phyloP scores from a whole-genome alignment of 73 alveolate genomes.

The Tetrahymena thermophila region DNA sequence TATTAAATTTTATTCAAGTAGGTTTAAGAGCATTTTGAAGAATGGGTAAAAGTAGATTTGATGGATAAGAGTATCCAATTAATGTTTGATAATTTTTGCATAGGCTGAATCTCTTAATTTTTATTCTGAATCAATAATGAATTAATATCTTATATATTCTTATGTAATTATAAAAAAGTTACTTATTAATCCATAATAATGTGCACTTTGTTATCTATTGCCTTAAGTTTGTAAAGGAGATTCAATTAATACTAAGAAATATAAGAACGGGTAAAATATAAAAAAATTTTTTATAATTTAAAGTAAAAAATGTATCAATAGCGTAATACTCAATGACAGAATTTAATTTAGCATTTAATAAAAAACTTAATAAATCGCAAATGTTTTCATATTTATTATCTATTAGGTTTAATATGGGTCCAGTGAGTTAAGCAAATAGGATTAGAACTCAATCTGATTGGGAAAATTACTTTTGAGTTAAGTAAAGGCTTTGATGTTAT shows the following conservation, averaged over 20 bases:
- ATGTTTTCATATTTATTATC: too few species aligned
- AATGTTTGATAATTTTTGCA: not conserved
- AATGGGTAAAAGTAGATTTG: not conserved
- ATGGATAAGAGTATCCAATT: not conserved
- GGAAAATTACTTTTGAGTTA: not conserved
- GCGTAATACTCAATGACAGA: too few species aligned
- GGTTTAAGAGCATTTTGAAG: not conserved
- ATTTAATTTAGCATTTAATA: too few species aligned
- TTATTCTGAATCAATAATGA: not conserved
- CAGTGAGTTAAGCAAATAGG: not conserved
- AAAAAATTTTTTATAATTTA: not conserved
- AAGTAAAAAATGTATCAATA: too few species aligned
- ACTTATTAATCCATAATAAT: not conserved
- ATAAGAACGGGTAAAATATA: not conserved
- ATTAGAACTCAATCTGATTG: not conserved
- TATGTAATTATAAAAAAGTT: not conserved
- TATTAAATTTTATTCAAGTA: not conserved
- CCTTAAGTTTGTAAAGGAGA: not conserved
- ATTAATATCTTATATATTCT: not conserved
- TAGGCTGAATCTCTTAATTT: not conserved
- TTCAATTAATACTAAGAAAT: not conserved
- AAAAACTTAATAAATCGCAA: too few species aligned
- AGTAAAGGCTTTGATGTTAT: not conserved
- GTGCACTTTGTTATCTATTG: not conserved
- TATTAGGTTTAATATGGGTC: not conserved